phyloP scores from a whole-genome alignment of 495 filamentous ascomycete genomes.

The Hypoxylon lenormandii region DNA sequence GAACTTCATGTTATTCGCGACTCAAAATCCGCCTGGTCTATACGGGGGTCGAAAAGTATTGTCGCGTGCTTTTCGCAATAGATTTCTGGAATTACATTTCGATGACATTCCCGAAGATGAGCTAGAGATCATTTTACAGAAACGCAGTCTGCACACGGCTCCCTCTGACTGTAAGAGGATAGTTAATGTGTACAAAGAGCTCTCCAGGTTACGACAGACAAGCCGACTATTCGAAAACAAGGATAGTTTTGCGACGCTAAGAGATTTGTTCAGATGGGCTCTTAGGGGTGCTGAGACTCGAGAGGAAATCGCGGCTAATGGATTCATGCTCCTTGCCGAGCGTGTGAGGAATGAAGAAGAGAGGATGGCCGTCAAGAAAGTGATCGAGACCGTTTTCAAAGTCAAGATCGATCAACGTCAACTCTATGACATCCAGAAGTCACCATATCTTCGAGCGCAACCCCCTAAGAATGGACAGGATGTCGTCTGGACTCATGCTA shows the following conservation, averaged over 20 bases:
- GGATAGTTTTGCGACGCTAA: constrained; percentile 93
- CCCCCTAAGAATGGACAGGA: constrained; percentile 61
- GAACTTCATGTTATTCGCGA: constrained; percentile 99
- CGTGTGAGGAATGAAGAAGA: constrained; percentile 92
- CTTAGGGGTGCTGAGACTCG: constrained; percentile 82
- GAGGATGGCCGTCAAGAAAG: constrained; percentile 79
- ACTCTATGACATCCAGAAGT: constrained; percentile 72
- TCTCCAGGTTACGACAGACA: constrained; percentile 87
- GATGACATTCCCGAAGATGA: constrained; percentile 98
- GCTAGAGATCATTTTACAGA: constrained; percentile 89
- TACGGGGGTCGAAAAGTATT: constrained; percentile 95
- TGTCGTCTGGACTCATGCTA: constrained; percentile 93
- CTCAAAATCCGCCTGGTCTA: constrained; percentile 94
- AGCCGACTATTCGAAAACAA: constrained; percentile 95
- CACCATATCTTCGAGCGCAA: constrained; percentile 64
- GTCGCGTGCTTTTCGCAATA: constrained; percentile 93
- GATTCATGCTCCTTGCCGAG: constrained; percentile 95
- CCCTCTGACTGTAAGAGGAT: constrained; percentile 91
- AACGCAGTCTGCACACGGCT: constrained; percentile 83
- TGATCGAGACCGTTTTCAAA: constrained; percentile 94
- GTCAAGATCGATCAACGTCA: constrained; percentile 78
- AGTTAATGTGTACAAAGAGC: constrained; percentile 91
- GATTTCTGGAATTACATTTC: constrained; percentile 96
- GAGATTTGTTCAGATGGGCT: constrained; percentile 99
- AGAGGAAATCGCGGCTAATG: constrained; percentile 89